Percentiles rank a stretch among this genome's conserved stretches.
These are phyloP conservation scores for Cutaneotrichosporon sp. DNA, from an alignment of 1,284 basidiomycete species.

Conservation along the genomic window DNA sequence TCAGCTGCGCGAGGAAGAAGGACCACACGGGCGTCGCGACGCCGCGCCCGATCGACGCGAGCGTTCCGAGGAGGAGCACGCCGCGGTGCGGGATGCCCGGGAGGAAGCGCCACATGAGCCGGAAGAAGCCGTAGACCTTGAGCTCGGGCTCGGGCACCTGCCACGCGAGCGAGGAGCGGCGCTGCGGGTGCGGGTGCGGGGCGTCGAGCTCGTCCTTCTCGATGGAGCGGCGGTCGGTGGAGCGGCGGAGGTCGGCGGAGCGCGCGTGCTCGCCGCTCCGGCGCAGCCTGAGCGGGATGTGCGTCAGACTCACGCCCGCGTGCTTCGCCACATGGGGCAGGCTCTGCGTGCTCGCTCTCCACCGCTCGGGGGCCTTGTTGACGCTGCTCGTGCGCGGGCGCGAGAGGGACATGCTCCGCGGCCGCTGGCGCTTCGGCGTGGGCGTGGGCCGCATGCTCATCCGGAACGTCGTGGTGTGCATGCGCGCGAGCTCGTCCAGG, in stretches of 20 bases:
- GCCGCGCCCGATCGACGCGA: constrained; percentile 69
- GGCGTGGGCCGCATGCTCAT: background rate
- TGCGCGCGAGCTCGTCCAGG: constrained; percentile 16
- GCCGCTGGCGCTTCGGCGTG: background rate
- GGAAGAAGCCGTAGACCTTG: constrained; percentile 49
- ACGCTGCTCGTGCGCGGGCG: background rate
- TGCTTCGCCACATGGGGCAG: no score
- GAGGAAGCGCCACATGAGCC: constrained; percentile 64
- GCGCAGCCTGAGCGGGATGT: background rate
- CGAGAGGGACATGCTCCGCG: background rate
- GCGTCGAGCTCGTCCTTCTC: background rate
- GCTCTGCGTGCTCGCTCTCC: no score
- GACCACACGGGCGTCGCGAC: constrained; percentile 90
- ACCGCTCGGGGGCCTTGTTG: no score
- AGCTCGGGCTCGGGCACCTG: background rate
- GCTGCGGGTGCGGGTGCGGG: background rate
- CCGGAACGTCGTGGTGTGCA: constrained; percentile 7
- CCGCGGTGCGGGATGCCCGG: constrained; percentile 75
- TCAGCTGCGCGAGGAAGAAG: constrained; percentile 77
- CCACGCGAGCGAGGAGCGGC: background rate
- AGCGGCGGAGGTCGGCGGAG: background rate
- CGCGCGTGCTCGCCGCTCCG: no score
- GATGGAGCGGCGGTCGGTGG: background rate
- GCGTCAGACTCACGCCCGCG: background rate
- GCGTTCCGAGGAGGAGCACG: constrained; percentile 67